These are phyloP conservation scores for Piromyces sp. DNA, from an alignment of 192 early-diverging fungal species.

Conservation along the genomic window DNA sequence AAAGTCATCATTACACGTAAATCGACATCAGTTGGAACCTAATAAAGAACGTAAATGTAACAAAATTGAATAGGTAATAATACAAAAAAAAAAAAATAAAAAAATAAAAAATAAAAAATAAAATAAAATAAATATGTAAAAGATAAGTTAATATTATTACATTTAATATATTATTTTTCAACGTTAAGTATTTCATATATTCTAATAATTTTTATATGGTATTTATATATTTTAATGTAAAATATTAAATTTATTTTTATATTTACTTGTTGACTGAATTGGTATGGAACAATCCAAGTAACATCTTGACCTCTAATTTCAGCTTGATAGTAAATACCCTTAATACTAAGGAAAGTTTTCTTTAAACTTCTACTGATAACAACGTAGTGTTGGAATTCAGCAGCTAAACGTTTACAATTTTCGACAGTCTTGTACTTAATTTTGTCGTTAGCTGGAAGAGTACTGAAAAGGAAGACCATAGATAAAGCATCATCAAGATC, in stretches of 20 bases:
- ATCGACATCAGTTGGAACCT: conserved; percentile 81
- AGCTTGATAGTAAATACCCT: conserved; percentile 99
- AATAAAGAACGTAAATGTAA: too few species aligned
- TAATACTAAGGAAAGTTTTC: conserved; percentile 90
- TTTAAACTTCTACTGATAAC: conserved; percentile 58
- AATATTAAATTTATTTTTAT: neutral
- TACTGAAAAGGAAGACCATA: conserved; percentile 85
- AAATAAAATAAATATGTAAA: too few species aligned
- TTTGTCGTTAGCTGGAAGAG: conserved; percentile 54
- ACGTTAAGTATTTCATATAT: too few species aligned
- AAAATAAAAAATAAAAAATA: too few species aligned
- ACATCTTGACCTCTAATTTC: conserved; percentile 85
- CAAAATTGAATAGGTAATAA: too few species aligned
- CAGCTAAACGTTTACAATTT: conserved; percentile 64
- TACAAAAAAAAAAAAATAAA: too few species aligned
- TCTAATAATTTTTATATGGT: too few species aligned
- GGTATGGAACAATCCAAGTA: conserved; percentile 90
- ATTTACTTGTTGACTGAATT: conserved; percentile 70
- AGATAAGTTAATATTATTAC: too few species aligned
- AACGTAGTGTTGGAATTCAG: conserved; percentile 88
- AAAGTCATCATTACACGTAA: conserved; percentile 94
- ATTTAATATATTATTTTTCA: too few species aligned
- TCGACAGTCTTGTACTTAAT: conserved; percentile 40
- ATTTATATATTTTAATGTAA: too few species aligned
- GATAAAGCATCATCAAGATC: conserved; percentile 97